Evolutionary conservation across 495 filamentous ascomycete species (phyloP), one percentile per base, ranked within the genome.

Genomic region (Daldinia vernicosa): DNA sequence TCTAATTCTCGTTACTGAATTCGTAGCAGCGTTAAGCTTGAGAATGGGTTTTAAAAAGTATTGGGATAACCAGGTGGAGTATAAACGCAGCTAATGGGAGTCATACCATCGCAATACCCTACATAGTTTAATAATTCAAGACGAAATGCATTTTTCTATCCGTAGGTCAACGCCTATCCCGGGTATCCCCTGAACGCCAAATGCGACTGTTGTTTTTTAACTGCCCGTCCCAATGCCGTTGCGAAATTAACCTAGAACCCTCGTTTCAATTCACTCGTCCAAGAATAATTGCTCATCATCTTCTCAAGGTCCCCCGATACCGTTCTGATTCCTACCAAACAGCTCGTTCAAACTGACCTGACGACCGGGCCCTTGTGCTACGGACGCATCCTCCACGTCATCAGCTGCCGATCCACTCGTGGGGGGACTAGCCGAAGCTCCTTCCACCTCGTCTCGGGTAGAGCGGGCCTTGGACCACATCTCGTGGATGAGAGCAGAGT

Each of bases 391-490:
- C 14, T 60, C 66, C 1, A 19, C 65, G 17, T 30, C 40, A 2
- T 70, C 64, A 4, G 27, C 26, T 0, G 51, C 27, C 24, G 64
- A 40, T 2, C 60, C 17, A 1, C 55, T 63, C 37, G 40, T 40
- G 4, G 64, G 52, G 19, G 24, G 17, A 14, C 26, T 32, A 28
- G 54, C 57, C 15, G 50, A 47, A 3, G n/a, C 19, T 14, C 9
- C 32, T 22, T 9, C 52, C 8, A 22, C 17, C 33, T 47, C 47
- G 35, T 59, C 62, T 12, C 35, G 63, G 6, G 75, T 68, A 22
- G 75, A 65, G 15, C 80, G 75, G 0, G 75, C 70, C 60, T 80
- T 75, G 33, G 76, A 59, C 83, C 83, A 85, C 35, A 79, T 74
- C 19, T 75, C 77, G 26, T 74, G 59, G 26, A 84, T 81, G 28